These are phyloP conservation scores for Neolentinus lepideus DNA, from an alignment of 1,284 basidiomycete species.

Conservation along the genomic window DNA sequence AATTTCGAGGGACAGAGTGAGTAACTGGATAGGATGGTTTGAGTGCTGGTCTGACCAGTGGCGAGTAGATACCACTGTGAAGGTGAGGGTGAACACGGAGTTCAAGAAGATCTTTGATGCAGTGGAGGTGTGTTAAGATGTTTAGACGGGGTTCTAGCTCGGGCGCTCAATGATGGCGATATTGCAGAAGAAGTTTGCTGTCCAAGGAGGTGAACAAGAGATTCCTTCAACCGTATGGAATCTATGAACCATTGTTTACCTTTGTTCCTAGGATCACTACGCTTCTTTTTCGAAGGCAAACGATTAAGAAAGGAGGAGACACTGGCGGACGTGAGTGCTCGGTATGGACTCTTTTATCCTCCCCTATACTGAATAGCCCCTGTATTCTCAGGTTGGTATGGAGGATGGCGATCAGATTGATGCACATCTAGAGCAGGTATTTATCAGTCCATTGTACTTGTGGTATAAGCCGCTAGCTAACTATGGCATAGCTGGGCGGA, in stretches of 20 bases:
- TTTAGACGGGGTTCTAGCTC: background rate
- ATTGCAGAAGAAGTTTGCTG: conserved; percentile 46
- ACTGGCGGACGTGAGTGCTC: conserved; percentile 38
- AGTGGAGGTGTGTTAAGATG: conserved; percentile 38
- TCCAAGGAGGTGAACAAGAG: conserved; percentile 42
- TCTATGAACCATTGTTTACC: background rate
- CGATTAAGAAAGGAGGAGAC: conserved; percentile 38
- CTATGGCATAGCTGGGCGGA: background rate
- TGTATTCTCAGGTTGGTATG: conserved; percentile 34
- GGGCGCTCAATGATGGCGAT: background rate
- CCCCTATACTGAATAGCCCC: background rate
- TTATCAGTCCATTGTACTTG: too few species aligned
- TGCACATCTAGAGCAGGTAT: conserved; percentile 42
- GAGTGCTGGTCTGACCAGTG: background rate
- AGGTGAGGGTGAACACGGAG: conserved; percentile 51
- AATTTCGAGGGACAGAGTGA: conserved; percentile 35
- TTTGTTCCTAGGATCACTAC: conserved; percentile 36
- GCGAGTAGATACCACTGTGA: conserved; percentile 49
- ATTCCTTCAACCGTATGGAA: conserved; percentile 1
- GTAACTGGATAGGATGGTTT: conserved; percentile 10
- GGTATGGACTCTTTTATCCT: background rate
- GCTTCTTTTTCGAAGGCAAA: conserved; percentile 43
- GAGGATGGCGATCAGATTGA: conserved; percentile 49
- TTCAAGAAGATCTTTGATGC: conserved; percentile 57
- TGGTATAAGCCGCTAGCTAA: too few species aligned